Evolutionary conservation across 192 early-diverging fungal genomes (phyloP).

Genomic region (Backusella luteola): DNA sequence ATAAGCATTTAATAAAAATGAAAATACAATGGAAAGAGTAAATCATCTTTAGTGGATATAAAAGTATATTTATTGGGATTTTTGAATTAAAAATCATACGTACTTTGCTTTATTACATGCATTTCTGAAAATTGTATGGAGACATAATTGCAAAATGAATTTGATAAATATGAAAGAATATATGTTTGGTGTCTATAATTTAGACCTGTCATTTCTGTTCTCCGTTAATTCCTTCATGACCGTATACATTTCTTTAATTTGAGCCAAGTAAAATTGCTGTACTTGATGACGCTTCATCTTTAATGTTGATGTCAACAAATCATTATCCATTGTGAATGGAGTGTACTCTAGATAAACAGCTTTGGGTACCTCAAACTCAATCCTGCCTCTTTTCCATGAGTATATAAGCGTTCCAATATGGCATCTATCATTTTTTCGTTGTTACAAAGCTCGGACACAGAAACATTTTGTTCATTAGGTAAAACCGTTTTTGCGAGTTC

Average conservation of each 20-base stretch:
- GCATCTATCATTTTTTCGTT: slow-evolving; percentile 47
- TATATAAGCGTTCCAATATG: slow-evolving; percentile 50
- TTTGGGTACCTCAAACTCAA: slow-evolving; percentile 69
- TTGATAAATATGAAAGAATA: background rate
- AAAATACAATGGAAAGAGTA: no score
- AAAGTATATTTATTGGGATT: background rate
- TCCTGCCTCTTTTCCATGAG: slow-evolving; percentile 53
- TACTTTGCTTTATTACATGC: background rate
- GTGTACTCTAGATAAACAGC: slow-evolving; percentile 55
- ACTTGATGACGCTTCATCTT: slow-evolving; percentile 85
- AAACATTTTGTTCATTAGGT: slow-evolving; percentile 29
- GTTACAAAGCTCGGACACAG: slow-evolving; percentile 53
- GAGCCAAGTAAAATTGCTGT: slow-evolving; percentile 56
- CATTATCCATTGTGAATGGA: slow-evolving; percentile 70
- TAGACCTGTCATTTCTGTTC: background rate
- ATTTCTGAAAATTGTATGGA: background rate
- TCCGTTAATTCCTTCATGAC: background rate
- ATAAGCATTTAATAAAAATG: no score
- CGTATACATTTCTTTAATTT: slow-evolving; percentile 70
- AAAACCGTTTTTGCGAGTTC: slow-evolving; percentile 44
- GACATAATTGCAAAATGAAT: background rate
- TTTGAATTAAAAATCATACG: background rate
- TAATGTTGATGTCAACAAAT: slow-evolving; percentile 78
- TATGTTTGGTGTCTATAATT: background rate
- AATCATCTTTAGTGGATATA: no score